Percentiles rank a stretch among this genome's conserved stretches.
phyloP scores from a whole-genome alignment of 257 asterid genomes.

The Buddleja alternifolia region DNA sequence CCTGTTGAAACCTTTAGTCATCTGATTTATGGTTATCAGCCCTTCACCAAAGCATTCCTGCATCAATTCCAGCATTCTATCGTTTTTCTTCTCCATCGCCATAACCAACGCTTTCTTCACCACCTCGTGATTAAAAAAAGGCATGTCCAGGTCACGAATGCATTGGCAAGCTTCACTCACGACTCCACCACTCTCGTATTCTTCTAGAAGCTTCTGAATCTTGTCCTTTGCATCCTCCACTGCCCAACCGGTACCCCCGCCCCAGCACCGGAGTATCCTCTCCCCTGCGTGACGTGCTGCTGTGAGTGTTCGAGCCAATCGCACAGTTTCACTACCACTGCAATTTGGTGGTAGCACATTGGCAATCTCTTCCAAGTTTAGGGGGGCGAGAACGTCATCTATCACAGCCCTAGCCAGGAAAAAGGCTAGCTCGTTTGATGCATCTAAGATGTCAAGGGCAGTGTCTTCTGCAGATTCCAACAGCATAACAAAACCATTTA shows the following conservation, averaged over 20 bases:
- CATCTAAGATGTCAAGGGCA: constrained; percentile 88
- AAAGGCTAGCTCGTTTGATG: constrained; percentile 85
- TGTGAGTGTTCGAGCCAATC: constrained; percentile 72
- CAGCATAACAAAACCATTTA: constrained; percentile 78
- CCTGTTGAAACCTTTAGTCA: constrained; percentile 88
- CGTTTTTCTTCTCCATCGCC: constrained; percentile 99
- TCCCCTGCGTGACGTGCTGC: constrained; percentile 99
- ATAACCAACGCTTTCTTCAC: constrained; percentile 97
- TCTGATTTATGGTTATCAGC: constrained; percentile 88
- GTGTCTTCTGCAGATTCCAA: constrained; percentile 96
- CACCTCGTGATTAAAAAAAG: constrained; percentile 94
- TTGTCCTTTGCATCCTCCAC: constrained; percentile 99
- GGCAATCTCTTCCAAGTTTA: constrained; percentile 79
- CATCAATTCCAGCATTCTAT: constrained; percentile 80
- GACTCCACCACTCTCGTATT: constrained; percentile 92
- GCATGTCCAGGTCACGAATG: constrained; percentile 89
- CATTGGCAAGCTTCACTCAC: constrained; percentile 91
- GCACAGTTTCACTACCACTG: constrained; percentile 77
- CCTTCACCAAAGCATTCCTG: constrained; percentile 86
- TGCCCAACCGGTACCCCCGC: constrained; percentile 99
- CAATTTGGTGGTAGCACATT: constrained; percentile 62
- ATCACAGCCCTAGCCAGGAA: constrained; percentile 90
- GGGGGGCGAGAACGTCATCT: constrained; percentile 90
- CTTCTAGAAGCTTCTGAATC: constrained; percentile 93
- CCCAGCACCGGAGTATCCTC: constrained; percentile 99